Base-by-base conservation (phyloP, 2,329 filamentous ascomycete genomes). In the Colletotrichum australisinense region DNA sequence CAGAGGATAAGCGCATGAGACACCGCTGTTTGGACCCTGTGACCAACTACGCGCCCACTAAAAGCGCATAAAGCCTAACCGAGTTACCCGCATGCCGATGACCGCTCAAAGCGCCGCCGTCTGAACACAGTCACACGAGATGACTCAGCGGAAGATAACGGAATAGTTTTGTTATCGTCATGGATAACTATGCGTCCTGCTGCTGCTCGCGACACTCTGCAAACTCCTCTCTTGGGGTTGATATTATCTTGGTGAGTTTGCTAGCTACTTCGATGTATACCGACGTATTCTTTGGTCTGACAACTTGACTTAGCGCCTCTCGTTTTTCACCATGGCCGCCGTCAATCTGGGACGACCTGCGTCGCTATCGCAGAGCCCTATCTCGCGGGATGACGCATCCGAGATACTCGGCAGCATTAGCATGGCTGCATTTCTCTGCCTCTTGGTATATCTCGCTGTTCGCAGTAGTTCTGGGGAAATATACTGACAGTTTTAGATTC, bases 371-470 rank as follows among this genome's bases (percentile, higher is more conserved):
- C 42, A 38, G 19, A 26, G n/a, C n/a, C 12, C n/a, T 5, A 22
- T 57, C 14, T 68, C 35, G 11, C 46, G 28, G 2, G 52, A 57
- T 16, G 69, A 72, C 42, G 64, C 57, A 11, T 72, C 69, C 8
- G 69, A 72, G n/a, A 69, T 72, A 19, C 57, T 72, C 26, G 69
- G 69, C 22, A 72, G 69, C 24, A 68, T 72, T 38, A 72, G 69
- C 11, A 72, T 72, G 69, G 57, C 69, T n/a, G 69, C 69, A 12
- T 72, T 72, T n/a, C 53, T 72, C n/a, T 68, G 69, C 32, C 64
- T 72, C 6, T 57, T 67, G 57, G 69, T 72, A 24, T 16, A 14
- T 24, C 3, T 2, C 22, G 11, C 7, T 7, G 2, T n/a, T 12
- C 14, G 1, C 2, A 19, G 4, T 7, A n/a, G 9, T 24, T 6